Conservation (phyloP, 1,284 basidiomycete species). For the Stereum hirsutum region DNA sequence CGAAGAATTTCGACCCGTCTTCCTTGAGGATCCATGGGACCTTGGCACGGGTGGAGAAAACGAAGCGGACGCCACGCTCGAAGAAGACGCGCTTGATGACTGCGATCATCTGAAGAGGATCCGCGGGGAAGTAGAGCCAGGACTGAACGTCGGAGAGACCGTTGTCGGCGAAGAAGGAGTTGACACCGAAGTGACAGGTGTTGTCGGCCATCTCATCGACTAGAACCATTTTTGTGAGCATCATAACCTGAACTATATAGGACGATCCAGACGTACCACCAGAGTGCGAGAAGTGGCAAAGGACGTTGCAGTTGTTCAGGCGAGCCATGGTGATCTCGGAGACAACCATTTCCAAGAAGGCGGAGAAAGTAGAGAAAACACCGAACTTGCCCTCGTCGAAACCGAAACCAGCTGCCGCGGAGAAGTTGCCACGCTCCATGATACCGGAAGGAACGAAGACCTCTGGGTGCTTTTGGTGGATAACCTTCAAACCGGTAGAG, state of each 20-base stretch:
- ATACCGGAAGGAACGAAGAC: slow-evolving; percentile 79
- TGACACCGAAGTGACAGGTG: slow-evolving; percentile 78
- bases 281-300: slow-evolving; percentile 82
- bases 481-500: slow-evolving; percentile 77
- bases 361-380: slow-evolving; percentile 82
- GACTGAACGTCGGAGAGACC: slow-evolving; percentile 71
- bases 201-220: slow-evolving; percentile 62
- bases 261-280: slow-evolving; percentile 40
- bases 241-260: not conserved
- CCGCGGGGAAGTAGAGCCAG: slow-evolving; percentile 80
- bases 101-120: slow-evolving; percentile 71
- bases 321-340: slow-evolving; percentile 88
- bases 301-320: slow-evolving; percentile 76
- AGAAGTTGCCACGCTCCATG: slow-evolving; percentile 78
- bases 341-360: slow-evolving; percentile 82
- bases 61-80: slow-evolving; percentile 69
- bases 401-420: slow-evolving; percentile 80
- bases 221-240: not conserved
- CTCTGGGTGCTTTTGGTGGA: slow-evolving; percentile 82
- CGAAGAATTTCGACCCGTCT: slow-evolving; percentile 63
- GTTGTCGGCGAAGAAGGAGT: slow-evolving; percentile 82
- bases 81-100: slow-evolving; percentile 73
- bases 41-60: slow-evolving; percentile 83
- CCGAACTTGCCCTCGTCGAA: slow-evolving; percentile 68
- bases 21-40: slow-evolving; percentile 79